Conservation (phyloP, 768 basidiomycete genomes). For the Suillus weaverae region DNA sequence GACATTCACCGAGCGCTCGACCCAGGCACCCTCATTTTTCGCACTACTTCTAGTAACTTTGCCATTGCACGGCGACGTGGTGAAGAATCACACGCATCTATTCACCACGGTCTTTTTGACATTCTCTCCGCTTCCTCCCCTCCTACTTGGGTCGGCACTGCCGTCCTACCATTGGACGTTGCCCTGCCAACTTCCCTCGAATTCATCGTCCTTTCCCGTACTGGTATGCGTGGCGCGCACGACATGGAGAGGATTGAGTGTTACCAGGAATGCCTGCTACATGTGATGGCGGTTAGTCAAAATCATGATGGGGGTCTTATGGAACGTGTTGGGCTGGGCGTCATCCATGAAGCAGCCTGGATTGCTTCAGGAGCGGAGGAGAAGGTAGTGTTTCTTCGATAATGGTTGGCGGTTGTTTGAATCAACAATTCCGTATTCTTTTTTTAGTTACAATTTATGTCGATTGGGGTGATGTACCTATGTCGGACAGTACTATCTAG, state of each 20-base stretch:
- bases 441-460: too few relatives aligned
- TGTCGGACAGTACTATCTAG: too few relatives aligned
- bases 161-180: constrained; percentile 18
- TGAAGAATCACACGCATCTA: neutral
- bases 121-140: constrained; percentile 7
- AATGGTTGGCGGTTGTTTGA: neutral
- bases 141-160: constrained; percentile 13
- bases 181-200: constrained; percentile 15
- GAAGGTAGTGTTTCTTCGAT: neutral
- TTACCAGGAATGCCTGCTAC: constrained; percentile 18
- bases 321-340: constrained; percentile 24
- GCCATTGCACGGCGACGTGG: constrained; percentile 4
- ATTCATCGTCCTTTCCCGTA: constrained; percentile 22
- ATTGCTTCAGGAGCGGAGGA: neutral
- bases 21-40: constrained; percentile 25
- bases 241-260: constrained; percentile 8
- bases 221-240: constrained; percentile 5
- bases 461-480: too few relatives aligned
- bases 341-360: constrained; percentile 23
- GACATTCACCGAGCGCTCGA: constrained; percentile 6
- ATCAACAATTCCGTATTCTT: neutral
- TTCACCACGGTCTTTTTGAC: constrained; percentile 15
- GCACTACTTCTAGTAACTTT: constrained; percentile 19
- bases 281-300: constrained; percentile 22
- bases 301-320: constrained; percentile 3